These are phyloP conservation scores for Anisodus tanguticus DNA, from an alignment of 257 asterid species.

Conservation along the genomic window DNA sequence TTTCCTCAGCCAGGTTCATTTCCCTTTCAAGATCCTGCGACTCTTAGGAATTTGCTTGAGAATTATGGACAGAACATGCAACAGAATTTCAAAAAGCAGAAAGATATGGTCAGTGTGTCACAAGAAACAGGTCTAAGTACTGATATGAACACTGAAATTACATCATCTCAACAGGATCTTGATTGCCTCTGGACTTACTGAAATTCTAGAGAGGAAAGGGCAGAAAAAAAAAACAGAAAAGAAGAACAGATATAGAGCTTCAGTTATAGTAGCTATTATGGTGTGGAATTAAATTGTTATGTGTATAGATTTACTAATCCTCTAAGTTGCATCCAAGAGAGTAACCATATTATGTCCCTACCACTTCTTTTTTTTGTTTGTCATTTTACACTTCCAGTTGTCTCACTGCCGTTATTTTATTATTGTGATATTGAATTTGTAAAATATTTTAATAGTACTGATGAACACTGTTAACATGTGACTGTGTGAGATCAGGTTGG, in stretches of 20 bases:
- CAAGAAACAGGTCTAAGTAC: constrained; percentile 62
- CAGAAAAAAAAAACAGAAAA: too few species aligned
- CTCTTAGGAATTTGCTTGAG: constrained; percentile 40
- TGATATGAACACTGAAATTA: constrained; percentile 52
- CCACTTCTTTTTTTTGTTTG: neutral
- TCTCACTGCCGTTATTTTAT: neutral
- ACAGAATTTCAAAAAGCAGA: constrained; percentile 42
- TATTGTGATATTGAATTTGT: constrained; percentile 20
- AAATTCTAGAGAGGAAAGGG: constrained; percentile 17
- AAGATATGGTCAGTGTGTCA: constrained; percentile 45
- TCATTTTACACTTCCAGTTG: neutral
- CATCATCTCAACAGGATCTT: constrained; percentile 54
- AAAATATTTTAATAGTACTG: neutral
- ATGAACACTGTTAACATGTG: constrained; percentile 7
- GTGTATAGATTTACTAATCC: constrained; percentile 13
- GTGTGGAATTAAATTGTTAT: constrained; percentile 22
- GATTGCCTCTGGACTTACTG: constrained; percentile 70
- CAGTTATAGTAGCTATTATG: constrained; percentile 14
- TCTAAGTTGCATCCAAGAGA: constrained; percentile 30
- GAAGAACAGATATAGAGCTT: neutral
- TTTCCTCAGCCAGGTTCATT: constrained; percentile 37
- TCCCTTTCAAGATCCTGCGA: constrained; percentile 43
- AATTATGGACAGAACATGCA: constrained; percentile 51
- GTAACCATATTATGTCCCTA: constrained; percentile 13
- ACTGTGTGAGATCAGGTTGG: constrained; percentile 27